Percentiles rank a stretch among this genome's conserved stretches.
Conservation (phyloP, 179 eudicot species). For the Gypsophila paniculata region DNA sequence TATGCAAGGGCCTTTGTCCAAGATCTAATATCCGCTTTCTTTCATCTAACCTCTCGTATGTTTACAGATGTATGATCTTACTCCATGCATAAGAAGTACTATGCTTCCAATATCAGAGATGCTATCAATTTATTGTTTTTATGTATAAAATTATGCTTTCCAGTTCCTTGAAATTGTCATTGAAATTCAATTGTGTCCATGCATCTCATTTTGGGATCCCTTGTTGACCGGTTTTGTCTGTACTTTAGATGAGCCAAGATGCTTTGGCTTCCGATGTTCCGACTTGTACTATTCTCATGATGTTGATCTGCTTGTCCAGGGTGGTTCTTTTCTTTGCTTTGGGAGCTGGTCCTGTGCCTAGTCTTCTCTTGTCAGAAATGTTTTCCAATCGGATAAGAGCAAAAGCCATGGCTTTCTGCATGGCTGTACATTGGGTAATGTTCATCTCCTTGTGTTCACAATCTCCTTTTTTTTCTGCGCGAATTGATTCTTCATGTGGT, state of each 20-base stretch:
- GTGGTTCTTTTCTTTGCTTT: slow-evolving; percentile 69
- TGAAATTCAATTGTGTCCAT: background rate
- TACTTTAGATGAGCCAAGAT: slow-evolving; percentile 3
- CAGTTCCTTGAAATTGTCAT: background rate
- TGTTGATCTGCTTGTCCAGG: slow-evolving; percentile 36
- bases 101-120: background rate
- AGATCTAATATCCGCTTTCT: background rate
- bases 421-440: slow-evolving; percentile 94
- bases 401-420: slow-evolving; percentile 85
- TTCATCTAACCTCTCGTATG: background rate
- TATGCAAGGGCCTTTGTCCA: background rate
- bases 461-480: background rate
- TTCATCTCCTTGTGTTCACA: background rate
- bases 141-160: slow-evolving; percentile 4
- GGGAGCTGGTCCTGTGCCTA: slow-evolving; percentile 92
- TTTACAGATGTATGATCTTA: background rate
- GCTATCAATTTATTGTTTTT: background rate
- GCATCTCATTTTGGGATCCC: background rate
- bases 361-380: slow-evolving; percentile 81
- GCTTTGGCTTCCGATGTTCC: background rate
- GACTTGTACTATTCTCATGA: slow-evolving; percentile 3
- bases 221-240: background rate
- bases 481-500: background rate
- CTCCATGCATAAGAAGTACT: background rate
- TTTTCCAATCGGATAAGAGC: slow-evolving; percentile 77